phyloP scores from a whole-genome alignment of 1,139 yeast genomes.

The Scheffersomyces titani region DNA sequence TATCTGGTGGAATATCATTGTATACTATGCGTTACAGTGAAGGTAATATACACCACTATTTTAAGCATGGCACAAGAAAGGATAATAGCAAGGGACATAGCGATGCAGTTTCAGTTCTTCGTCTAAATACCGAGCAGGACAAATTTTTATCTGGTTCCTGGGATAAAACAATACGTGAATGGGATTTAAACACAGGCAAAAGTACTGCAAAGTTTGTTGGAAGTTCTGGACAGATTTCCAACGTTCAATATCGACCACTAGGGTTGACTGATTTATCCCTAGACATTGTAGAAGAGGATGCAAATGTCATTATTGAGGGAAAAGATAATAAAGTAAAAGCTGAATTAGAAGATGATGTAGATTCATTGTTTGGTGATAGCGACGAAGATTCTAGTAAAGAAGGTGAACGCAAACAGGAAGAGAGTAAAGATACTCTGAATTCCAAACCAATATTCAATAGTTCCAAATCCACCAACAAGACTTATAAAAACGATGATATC shows the following conservation, averaged over 20 bases:
- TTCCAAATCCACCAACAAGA: conserved; percentile 16
- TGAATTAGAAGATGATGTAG: conserved; percentile 56
- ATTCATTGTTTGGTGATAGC: conserved; percentile 78
- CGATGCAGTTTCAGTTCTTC: conserved; percentile 73
- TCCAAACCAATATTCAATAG: conserved; percentile 5
- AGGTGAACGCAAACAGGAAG: conserved; percentile 16
- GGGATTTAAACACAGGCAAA: conserved; percentile 85
- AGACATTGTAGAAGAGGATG: conserved; percentile 8
- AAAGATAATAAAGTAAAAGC: conserved; percentile 5
- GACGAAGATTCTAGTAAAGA: conserved; percentile 51
- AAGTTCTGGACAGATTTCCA: conserved; percentile 77
- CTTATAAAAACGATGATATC: conserved; percentile 50
- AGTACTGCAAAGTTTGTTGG: conserved; percentile 49
- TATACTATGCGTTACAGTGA: conserved; percentile 84
- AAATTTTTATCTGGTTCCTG: conserved; percentile 82
- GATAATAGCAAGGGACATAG: conserved; percentile 48
- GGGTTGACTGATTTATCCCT: conserved; percentile 49
- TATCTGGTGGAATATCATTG: conserved; percentile 82
- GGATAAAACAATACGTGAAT: conserved; percentile 76
- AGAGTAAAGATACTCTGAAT: conserved; percentile 18
- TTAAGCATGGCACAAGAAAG: conserved; percentile 40
- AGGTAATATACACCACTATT: conserved; percentile 79
- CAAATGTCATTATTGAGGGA: conserved; percentile 1
- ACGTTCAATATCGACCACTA: conserved; percentile 75
- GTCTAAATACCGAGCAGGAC: conserved; percentile 61